Evolutionary conservation across 208 protist species (phyloP).

Genomic region (Entamoeba histolytica): DNA sequence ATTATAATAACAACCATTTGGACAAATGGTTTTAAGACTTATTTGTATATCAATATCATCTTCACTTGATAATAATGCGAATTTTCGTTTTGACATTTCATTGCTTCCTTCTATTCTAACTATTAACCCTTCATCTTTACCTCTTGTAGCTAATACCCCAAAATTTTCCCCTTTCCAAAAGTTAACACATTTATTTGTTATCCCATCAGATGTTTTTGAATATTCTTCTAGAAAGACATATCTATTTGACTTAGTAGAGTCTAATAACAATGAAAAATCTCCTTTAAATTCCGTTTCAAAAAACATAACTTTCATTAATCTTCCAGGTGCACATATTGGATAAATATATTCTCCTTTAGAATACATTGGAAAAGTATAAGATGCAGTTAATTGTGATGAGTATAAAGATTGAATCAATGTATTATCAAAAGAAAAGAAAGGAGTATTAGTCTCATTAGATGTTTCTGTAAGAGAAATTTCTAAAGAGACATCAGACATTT

Average conservation of each 20-base stretch:
- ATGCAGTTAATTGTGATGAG: not conserved
- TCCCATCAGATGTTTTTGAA: not conserved
- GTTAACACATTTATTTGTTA: not conserved
- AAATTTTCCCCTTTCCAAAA: not conserved
- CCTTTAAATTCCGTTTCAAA: not conserved
- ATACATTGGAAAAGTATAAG: not conserved
- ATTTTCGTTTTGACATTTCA: not conserved
- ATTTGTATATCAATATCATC: not conserved
- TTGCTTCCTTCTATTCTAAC: not conserved
- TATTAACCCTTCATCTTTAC: not conserved
- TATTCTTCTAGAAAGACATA: not conserved
- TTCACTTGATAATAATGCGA: not conserved
- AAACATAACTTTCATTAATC: not conserved
- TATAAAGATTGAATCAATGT: not conserved
- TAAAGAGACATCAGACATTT: not conserved
- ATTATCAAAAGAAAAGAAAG: not conserved
- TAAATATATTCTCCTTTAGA: not conserved
- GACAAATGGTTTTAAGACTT: not conserved
- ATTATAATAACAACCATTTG: not conserved
- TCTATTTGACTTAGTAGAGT: not conserved
- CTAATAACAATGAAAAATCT: not conserved
- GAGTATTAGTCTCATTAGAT: not conserved
- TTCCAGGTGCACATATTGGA: not conserved
- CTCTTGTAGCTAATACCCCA: not conserved
- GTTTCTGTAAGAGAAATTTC: not conserved